Evolutionary conservation across 352 stramenopile genomes (phyloP), one percentile per base, ranked within the genome.

Genomic region (Phytophthora hibernalis): DNA sequence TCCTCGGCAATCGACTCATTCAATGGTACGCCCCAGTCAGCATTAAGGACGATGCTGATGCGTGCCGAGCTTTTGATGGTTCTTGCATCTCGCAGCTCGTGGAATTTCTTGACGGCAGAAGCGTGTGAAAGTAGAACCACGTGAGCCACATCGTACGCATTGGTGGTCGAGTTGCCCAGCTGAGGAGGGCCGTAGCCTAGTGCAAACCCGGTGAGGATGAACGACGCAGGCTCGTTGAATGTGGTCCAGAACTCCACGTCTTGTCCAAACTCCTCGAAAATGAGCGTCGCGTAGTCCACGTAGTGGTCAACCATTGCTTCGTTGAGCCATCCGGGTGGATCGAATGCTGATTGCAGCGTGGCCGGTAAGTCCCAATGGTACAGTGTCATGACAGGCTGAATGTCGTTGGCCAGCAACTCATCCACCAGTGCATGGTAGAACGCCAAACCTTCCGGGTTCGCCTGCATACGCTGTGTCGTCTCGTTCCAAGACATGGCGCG

Each of bases 331-430:
- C 95, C 95, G 16, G 81, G 83, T 4, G 77, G 80, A 15, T 71
- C 48, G 24, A 95, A 88, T n/a, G 82, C 62, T n/a, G 91, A 80
- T 60, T 98, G 77, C 15, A 99, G 61, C 24, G 73, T 65, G 33
- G 92, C 75, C 11, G 97, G 96, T 7, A 99, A 61, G 72, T 99
- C 97, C 95, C 94, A 99, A 74, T 99, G 96, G 70, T 98, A 99
- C 4, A 99, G 72, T 6, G 96, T 99, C 30, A 98, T 70, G 35
- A 96, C 82, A 12, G 96, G 93, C 38, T 90, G 74, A 55, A 99
- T 97, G 42, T 81, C 74, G 31, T 72, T 75, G 18, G 52, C 65
- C 12, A 92, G 42, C 11, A 99, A 73, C 28, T 80, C 73, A 68
- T 98, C 83, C 54, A 98, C 87, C 0, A 99, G 37, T 5, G 75